Base-by-base conservation (phyloP, 1,139 yeast genomes). In the Zygosaccharomyces pseudobailii region DNA sequence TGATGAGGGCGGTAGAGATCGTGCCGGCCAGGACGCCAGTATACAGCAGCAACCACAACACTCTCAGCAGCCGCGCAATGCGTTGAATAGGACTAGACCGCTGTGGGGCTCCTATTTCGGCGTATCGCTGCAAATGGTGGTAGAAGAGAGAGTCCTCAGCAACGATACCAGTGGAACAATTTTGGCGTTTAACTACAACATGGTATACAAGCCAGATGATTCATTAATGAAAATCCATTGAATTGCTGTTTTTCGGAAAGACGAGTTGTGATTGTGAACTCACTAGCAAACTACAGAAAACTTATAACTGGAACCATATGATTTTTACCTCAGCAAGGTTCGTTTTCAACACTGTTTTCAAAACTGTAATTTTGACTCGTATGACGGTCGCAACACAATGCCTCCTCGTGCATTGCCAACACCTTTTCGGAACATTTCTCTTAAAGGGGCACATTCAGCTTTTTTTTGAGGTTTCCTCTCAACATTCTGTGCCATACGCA, bases 21-120 rank as follows among this genome's bases (percentile, higher is more conserved):
- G 82, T 58, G 59, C 77, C 24, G 88, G 88, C 2, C 84, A 80
- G 47, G 73, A 78, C 27, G 78, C 86, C 0, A 79, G 72, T 9
- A 45, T 46, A n/a, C 41, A 31, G 25, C 46, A 60, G 44, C 30
- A 46, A 38, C 36, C 45, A 40, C 31, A 42, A 30, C 45, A 41
- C 35, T 48, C 38, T 45, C 31, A 42, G 27, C 45, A 41, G 36
- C 49, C 38, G 46, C 35, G 50, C 53, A 35, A 49, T 58, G 50
- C 43, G 48, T 48, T 24, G 47, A 46, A 30, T 36, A 40, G 28
- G 24, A 41, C 20, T 32, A 70, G 74, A 48, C 71, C 75, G 5
- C 54, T 74, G 5, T 80, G 84, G 84, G 81, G 90, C 8, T 72
- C 84, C 10, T 80, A 85, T 80, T 80, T 77, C 61, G 92, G 92